A percentile compares a stretch with the other conserved stretches of the same genome.
phyloP scores from a whole-genome alignment of 371 early-diverging fungal species.

The Cokeromyces recurvatus region DNA sequence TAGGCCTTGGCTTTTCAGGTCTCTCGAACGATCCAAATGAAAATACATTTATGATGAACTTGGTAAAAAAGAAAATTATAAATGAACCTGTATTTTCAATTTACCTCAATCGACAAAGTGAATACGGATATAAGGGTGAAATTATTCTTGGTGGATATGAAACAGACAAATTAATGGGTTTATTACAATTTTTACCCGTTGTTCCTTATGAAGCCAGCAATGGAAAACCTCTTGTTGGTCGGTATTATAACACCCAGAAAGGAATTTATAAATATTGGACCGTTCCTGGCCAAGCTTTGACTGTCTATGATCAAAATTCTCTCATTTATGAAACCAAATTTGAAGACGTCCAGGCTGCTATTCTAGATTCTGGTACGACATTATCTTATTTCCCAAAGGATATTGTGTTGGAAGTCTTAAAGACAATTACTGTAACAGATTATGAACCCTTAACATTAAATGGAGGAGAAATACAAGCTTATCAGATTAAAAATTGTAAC shows the following conservation, averaged over 20 bases:
- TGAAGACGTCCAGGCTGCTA: conserved; percentile 12
- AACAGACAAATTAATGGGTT: conserved; percentile 39
- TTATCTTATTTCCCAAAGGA: conserved; percentile 19
- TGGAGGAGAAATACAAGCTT: conserved; percentile 5
- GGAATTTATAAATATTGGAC: conserved; percentile 29
- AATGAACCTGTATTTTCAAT: conserved; percentile 32
- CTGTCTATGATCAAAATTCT: not conserved
- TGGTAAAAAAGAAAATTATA: conserved; percentile 21
- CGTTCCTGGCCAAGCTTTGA: conserved; percentile 17
- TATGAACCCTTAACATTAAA: conserved; percentile 6
- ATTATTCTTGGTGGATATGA: conserved; percentile 55
- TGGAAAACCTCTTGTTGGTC: conserved; percentile 2
- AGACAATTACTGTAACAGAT: conserved; percentile 5
- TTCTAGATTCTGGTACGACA: conserved; percentile 31
- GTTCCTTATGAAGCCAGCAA: conserved; percentile 4
- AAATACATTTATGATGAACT: conserved; percentile 23
- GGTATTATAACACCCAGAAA: not conserved
- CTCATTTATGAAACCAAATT: conserved; percentile 8
- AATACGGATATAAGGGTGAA: conserved; percentile 30
- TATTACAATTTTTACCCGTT: conserved; percentile 32
- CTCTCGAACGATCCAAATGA: conserved; percentile 12
- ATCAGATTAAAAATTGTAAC: conserved; percentile 15
- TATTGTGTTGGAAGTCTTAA: conserved; percentile 1
- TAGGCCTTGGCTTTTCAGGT: conserved; percentile 32
- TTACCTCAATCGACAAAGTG: conserved; percentile 20